Evolutionary conservation across 148 eudicot genomes (phyloP).

Genomic region (Silene uniflora): DNA sequence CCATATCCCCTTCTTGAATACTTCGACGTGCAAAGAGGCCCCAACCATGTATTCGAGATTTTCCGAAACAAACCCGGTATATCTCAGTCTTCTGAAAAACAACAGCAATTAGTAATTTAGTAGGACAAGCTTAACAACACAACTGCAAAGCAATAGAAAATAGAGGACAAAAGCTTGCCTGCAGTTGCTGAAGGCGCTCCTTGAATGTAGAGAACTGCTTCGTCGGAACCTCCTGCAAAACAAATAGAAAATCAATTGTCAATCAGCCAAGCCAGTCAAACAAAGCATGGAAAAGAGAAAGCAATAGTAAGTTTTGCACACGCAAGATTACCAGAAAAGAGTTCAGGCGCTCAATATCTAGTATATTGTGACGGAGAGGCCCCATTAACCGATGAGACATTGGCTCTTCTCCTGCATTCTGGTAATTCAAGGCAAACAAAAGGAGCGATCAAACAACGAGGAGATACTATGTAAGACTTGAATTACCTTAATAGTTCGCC

Average conservation of each 20-base stretch:
- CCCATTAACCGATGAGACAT: conserved; percentile 77
- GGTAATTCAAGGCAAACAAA: conserved; percentile 16
- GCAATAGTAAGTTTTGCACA: neutral
- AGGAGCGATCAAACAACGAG: conserved; percentile 9
- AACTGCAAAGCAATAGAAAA: neutral
- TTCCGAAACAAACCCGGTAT: conserved; percentile 74
- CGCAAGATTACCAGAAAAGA: conserved; percentile 40
- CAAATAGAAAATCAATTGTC: neutral
- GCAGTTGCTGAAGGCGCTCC: conserved; percentile 67
- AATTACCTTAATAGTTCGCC: neutral
- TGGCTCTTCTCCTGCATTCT: conserved; percentile 50
- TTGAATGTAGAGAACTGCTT: conserved; percentile 50
- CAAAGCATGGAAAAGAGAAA: conserved; percentile 4
- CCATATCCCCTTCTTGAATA: conserved; percentile 97
- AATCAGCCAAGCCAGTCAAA: conserved; percentile 10
- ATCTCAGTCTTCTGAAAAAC: conserved; percentile 60
- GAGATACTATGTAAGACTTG: neutral
- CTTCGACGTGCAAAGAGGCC: conserved; percentile 89
- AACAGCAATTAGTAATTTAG: conserved; percentile 15
- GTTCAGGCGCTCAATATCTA: conserved; percentile 56
- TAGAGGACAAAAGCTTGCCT: conserved; percentile 40
- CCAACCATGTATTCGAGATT: conserved; percentile 98
- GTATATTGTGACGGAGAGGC: conserved; percentile 55
- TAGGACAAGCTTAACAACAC: conserved; percentile 3
- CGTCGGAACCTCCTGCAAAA: conserved; percentile 43